A percentile compares a stretch with the other conserved stretches of the same genome.
phyloP scores from a whole-genome alignment of 495 filamentous ascomycete species.

The Aspergillus sclerotiicarbonarius region DNA sequence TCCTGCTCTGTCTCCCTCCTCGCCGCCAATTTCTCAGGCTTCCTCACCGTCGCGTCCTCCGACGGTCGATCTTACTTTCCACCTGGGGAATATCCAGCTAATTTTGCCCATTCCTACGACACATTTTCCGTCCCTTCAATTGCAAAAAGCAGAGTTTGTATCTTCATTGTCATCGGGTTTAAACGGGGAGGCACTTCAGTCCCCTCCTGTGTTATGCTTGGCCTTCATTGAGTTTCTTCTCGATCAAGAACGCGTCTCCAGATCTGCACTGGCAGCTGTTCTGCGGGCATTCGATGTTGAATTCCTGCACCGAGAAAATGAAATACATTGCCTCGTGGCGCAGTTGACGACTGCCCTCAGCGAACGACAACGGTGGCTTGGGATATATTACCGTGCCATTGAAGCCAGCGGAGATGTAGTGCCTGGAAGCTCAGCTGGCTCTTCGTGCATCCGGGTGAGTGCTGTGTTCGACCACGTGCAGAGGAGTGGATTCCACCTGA shows the following conservation, averaged over 20 bases:
- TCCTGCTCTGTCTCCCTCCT: conserved; percentile 11
- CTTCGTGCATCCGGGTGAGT: background rate
- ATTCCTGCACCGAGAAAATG: conserved; percentile 17
- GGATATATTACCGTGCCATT: conserved; percentile 18
- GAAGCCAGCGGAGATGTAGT: conserved; percentile 1
- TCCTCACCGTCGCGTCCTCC: background rate
- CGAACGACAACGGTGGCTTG: conserved; percentile 13
- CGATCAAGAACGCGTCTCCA: background rate
- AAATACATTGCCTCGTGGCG: conserved; percentile 23
- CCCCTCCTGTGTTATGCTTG: conserved; percentile 10
- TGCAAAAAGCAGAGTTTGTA: conserved; percentile 13
- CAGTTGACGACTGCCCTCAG: background rate
- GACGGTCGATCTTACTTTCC: conserved; percentile 6
- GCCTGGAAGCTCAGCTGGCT: background rate
- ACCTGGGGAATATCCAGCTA: background rate
- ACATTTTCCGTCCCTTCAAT: conserved; percentile 8
- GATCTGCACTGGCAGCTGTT: conserved; percentile 3
- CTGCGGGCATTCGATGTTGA: conserved; percentile 12
- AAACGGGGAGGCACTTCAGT: background rate
- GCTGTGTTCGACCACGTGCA: conserved; percentile 19
- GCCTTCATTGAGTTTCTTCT: conserved; percentile 16
- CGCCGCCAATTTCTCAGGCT: conserved; percentile 2
- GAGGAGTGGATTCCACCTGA: conserved; percentile 13
- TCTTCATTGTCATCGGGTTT: background rate
- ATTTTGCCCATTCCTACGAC: conserved; percentile 3